Conservation (phyloP, 129 eudicot species). For the Helianthus tuberosus region DNA sequence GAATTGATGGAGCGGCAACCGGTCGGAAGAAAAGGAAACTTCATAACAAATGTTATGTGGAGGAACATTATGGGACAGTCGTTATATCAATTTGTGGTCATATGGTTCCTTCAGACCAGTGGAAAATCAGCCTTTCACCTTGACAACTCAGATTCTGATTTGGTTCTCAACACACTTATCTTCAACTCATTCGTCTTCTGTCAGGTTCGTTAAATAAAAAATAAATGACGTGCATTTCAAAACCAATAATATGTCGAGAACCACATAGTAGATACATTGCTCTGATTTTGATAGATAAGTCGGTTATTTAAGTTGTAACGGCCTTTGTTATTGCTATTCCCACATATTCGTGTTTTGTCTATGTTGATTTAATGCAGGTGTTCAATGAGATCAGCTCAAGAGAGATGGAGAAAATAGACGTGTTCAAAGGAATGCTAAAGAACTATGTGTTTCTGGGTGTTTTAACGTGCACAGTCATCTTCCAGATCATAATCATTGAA, state of each 20-base stretch:
- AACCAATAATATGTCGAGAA: too few relatives aligned
- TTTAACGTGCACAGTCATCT: constrained; percentile 57
- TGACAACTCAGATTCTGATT: constrained; percentile 55
- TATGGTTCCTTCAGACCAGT: constrained; percentile 80
- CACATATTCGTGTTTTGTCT: background rate
- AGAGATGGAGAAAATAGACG: constrained; percentile 92
- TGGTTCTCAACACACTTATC: constrained; percentile 81
- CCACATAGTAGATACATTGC: too few relatives aligned
- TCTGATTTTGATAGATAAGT: too few relatives aligned
- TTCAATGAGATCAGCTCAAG: constrained; percentile 89
- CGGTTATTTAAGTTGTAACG: too few relatives aligned
- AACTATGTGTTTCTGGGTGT: constrained; percentile 85
- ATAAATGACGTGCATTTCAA: background rate
- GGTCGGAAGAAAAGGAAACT: constrained; percentile 90
- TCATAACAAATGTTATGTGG: constrained; percentile 97
- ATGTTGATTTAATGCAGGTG: constrained; percentile 48
- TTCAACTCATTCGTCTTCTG: constrained; percentile 92
- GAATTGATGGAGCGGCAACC: constrained; percentile 84
- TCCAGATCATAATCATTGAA: constrained; percentile 75
- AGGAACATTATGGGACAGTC: constrained; percentile 92
- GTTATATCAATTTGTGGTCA: constrained; percentile 69
- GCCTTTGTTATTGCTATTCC: too few relatives aligned
- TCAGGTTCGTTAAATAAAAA: constrained; percentile 51
- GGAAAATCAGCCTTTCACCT: constrained; percentile 67
- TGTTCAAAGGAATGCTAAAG: constrained; percentile 72